These are phyloP conservation scores for Oidium heveae DNA, from an alignment of 2,329 filamentous ascomycete genomes.

Conservation along the genomic window DNA sequence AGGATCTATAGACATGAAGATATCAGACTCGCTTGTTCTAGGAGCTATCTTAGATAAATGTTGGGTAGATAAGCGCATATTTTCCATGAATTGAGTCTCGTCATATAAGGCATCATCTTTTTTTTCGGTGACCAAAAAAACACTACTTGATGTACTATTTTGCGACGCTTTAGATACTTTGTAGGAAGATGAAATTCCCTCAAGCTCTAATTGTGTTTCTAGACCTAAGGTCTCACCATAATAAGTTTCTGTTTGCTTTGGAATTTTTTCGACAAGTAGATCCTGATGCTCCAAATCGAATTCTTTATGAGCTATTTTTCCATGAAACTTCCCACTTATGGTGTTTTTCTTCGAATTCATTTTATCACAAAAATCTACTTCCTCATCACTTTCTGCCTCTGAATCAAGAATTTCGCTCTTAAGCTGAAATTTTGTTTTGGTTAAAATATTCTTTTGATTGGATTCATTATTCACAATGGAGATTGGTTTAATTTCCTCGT, in stretches of 20 bases:
- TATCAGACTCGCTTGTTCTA: too few species aligned
- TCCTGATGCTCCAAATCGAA: neutral
- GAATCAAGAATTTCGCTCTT: conserved; percentile 12
- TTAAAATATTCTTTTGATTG: too few species aligned
- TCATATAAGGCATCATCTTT: conserved; percentile 16
- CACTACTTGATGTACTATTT: too few species aligned
- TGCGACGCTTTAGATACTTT: too few species aligned
- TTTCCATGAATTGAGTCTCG: conserved; percentile 19
- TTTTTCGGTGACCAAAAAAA: neutral
- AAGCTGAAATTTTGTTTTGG: neutral
- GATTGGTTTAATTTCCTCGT: neutral
- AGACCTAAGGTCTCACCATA: conserved; percentile 10
- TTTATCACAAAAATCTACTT: neutral
- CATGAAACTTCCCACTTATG: neutral
- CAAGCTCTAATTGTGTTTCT: conserved; percentile 9
- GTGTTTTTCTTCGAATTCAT: neutral
- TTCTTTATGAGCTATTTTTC: neutral
- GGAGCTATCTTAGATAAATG: too few species aligned
- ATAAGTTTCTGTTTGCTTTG: conserved; percentile 8
- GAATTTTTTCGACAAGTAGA: too few species aligned
- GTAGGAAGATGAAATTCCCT: conserved; percentile 3
- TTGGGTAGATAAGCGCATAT: too few species aligned
- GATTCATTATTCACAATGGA: neutral
- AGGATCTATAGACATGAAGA: too few species aligned
- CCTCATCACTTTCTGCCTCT: conserved; percentile 7